Evolutionary conservation across 2,329 filamentous ascomycete genomes (phyloP).

Genomic region (Pseudogymnoascus sp.): DNA sequence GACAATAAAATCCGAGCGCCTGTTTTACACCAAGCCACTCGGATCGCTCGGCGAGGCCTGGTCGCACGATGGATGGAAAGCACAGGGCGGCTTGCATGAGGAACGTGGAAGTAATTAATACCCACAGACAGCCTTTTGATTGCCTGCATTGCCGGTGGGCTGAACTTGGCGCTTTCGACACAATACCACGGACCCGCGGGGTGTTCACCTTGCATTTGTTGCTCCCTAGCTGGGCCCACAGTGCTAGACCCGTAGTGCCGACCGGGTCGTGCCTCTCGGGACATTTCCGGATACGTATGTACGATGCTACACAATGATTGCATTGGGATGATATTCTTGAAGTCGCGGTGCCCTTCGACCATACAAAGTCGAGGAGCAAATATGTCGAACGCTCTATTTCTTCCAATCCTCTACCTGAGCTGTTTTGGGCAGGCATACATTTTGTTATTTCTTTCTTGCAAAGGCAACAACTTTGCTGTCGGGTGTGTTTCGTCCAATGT

Average conservation of each 20-base stretch:
- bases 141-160: conserved; percentile 4
- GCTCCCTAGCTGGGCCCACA: not conserved
- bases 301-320: not conserved
- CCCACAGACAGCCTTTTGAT: conserved; percentile 4
- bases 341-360: not conserved
- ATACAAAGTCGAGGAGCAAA: not conserved
- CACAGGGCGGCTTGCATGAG: not conserved
- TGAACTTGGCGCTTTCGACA: not conserved
- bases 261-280: conserved; percentile 2
- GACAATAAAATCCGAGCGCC: not conserved
- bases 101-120: conserved; percentile 1
- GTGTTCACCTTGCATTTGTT: not conserved
- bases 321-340: not conserved
- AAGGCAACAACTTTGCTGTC: not conserved
- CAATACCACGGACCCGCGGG: not conserved
- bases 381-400: too few species aligned
- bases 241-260: not conserved
- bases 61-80: not conserved
- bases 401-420: not conserved
- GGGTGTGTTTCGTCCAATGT: not conserved
- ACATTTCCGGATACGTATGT: conserved; percentile 6
- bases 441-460: not conserved
- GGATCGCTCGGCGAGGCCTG: not conserved
- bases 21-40: not conserved
- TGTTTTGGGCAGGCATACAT: not conserved